Conservation (phyloP, 2,329 filamentous ascomycete genomes). For the Beauveria caledonica region DNA sequence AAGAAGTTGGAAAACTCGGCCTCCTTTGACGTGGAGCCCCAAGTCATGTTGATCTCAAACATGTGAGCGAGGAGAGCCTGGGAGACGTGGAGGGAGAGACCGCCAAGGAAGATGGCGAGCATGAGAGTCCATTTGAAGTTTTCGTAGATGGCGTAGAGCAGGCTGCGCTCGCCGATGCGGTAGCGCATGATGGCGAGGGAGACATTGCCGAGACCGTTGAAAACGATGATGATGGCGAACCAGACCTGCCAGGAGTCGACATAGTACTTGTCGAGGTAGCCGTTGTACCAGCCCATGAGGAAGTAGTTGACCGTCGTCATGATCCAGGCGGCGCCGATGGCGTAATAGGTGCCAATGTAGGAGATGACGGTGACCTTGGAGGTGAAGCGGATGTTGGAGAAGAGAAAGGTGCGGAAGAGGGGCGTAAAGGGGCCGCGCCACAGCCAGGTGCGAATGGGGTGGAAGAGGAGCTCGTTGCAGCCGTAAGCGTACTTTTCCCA, state of each 20-base stretch:
- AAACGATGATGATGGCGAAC: constrained; percentile 55
- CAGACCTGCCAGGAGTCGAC: constrained; percentile 58
- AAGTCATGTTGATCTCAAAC: constrained; percentile 36
- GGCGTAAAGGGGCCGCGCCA: constrained; percentile 55
- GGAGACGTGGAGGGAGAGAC: constrained; percentile 34
- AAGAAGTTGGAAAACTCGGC: constrained; percentile 53
- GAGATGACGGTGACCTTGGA: constrained; percentile 65
- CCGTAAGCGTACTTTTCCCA: constrained; percentile 71
- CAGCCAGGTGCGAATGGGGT: constrained; percentile 55
- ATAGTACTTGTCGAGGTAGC: constrained; percentile 58
- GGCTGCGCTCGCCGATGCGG: constrained; percentile 44
- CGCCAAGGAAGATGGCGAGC: constrained; percentile 38
- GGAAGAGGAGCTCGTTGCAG: constrained; percentile 62
- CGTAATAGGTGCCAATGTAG: constrained; percentile 66
- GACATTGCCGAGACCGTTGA: constrained; percentile 53
- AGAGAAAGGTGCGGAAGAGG: constrained; percentile 53
- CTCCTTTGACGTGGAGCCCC: constrained; percentile 51
- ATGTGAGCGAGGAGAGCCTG: constrained; percentile 34
- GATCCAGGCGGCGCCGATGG: constrained; percentile 59
- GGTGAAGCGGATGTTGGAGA: constrained; percentile 52
- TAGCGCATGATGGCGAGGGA: constrained; percentile 56
- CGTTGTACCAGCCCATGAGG: constrained; percentile 62
- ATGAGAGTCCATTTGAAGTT: constrained; percentile 57
- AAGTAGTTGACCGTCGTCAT: constrained; percentile 64
- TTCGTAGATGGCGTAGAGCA: constrained; percentile 30